These are phyloP conservation scores for Zasmidium citrigriseum DNA, from an alignment of 2,329 filamentous ascomycete genomes.

Conservation along the genomic window DNA sequence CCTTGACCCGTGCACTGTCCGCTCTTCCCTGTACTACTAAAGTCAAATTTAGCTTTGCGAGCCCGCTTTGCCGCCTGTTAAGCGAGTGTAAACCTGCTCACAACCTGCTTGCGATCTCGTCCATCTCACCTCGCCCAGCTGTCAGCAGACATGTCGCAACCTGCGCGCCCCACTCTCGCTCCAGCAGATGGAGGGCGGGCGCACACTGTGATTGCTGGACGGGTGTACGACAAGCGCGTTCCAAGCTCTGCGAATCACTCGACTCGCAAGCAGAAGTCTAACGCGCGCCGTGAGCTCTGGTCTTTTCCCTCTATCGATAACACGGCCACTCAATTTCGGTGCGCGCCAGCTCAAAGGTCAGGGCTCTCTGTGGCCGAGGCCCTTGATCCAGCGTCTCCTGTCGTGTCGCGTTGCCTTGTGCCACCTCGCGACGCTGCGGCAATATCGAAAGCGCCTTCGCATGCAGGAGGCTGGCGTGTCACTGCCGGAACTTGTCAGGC, in stretches of 20 bases:
- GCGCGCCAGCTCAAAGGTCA: neutral
- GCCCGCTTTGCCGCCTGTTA: no score
- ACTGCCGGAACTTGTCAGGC: neutral
- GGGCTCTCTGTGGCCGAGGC: neutral
- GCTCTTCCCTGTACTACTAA: no score
- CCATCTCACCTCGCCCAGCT: neutral
- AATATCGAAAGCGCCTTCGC: neutral
- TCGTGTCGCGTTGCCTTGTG: neutral
- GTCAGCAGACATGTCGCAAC: neutral
- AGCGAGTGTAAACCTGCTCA: no score
- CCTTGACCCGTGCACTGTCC: no score
- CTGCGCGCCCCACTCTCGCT: conserved; percentile 2
- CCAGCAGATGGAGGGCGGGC: conserved; percentile 2
- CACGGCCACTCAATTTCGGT: neutral
- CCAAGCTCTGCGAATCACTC: conserved; percentile 4
- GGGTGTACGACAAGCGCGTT: neutral
- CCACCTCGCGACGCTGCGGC: neutral
- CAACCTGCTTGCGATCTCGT: neutral
- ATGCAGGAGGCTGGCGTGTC: conserved; percentile 1
- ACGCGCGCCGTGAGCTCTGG: neutral
- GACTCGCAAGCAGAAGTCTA: neutral
- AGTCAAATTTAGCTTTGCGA: no score
- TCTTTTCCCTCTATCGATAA: neutral
- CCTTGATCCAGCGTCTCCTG: neutral
- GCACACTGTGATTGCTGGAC: conserved; percentile 1